Evolutionary conservation across 2,329 filamentous ascomycete genomes (phyloP), one percentile per base, ranked within the genome.

Genomic region (Fusarium sp.): DNA sequence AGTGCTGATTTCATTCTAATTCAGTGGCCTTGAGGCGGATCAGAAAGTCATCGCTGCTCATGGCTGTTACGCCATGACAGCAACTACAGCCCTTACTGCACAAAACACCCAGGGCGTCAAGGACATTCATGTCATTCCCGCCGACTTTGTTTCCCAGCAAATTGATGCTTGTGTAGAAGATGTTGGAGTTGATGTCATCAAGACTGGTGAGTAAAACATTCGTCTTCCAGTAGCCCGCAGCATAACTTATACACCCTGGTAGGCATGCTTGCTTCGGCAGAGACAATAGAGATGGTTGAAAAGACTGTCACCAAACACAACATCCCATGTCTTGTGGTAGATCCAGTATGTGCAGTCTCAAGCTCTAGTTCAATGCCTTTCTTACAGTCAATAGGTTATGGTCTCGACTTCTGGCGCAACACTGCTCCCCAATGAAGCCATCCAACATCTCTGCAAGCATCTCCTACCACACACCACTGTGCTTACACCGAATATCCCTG

Each of bases 61-160:
- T 87, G 91, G 92, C 64, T 96, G 93, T 82, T 98, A 98, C 85
- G 94, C 94, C 64, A 97, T 98, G 90, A 98, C 95, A 53, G 94
- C 95, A 24, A 98, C 95, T 12, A 97, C 95, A 16, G 95, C 95
- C 22, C 84, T 99, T 77, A 99, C 96, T n/a, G 95, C 94, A 18
- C 96, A 98, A 78, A 97, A 98, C 81, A 99, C 96, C 0, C 86
- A 88, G 56, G 94, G 94, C 7, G 94, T 98, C 16, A 85, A 89
- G 67, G 93, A 87, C 70, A 93, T 98, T 54, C 93, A 97, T 77
- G 83, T 91, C 59, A 88, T 92, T 10, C 95, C 95, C 0, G 84
- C 92, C 0, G 85, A 86, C 7, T 98, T 98, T 79, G 89, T 98
- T 25, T 85, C 85, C 71, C 92, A 93, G 83, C 93, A 97, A 81